phyloP scores from a whole-genome alignment of 1,139 yeast species.

The Saccharomyces pastorianus region DNA sequence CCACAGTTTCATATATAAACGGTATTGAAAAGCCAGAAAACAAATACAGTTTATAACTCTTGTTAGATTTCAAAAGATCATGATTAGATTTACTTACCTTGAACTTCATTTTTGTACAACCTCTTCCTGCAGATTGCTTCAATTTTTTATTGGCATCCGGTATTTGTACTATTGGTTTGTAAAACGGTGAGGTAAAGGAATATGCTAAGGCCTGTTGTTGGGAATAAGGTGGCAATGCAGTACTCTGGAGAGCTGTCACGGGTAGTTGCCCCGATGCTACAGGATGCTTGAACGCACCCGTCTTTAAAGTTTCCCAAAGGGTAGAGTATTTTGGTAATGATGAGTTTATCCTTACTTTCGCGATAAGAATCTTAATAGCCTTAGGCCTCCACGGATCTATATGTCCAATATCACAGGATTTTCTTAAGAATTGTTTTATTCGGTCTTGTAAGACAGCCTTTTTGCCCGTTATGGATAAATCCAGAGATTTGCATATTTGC shows the following conservation, averaged over 20 bases:
- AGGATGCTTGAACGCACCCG: conserved; percentile 19
- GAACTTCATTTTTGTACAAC: conserved; percentile 35
- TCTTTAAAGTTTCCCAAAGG: conserved; percentile 19
- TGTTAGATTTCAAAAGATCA: conserved; percentile 22
- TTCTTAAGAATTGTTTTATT: conserved; percentile 36
- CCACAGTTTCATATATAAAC: conserved; percentile 22
- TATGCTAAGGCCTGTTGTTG: not conserved
- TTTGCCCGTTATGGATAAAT: conserved; percentile 41
- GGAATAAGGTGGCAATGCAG: not conserved
- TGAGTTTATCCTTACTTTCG: conserved; percentile 34
- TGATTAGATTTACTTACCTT: conserved; percentile 35
- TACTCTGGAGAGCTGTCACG: conserved; percentile 5
- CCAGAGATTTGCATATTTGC: conserved; percentile 40
- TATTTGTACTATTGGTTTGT: conserved; percentile 35
- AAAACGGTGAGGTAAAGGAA: conserved; percentile 37
- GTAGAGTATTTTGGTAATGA: conserved; percentile 36
- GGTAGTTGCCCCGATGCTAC: conserved; percentile 21
- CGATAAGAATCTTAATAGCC: conserved; percentile 39
- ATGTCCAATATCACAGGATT: conserved; percentile 31
- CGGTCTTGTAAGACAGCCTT: conserved; percentile 47
- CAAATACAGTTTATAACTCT: conserved; percentile 34
- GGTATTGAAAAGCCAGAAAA: conserved; percentile 36
- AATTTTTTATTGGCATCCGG: conserved; percentile 38
- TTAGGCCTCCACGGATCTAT: conserved; percentile 38
- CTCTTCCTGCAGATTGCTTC: conserved; percentile 33